phyloP scores from a whole-genome alignment of 208 protist genomes.

The Lotmaria passim region DNA sequence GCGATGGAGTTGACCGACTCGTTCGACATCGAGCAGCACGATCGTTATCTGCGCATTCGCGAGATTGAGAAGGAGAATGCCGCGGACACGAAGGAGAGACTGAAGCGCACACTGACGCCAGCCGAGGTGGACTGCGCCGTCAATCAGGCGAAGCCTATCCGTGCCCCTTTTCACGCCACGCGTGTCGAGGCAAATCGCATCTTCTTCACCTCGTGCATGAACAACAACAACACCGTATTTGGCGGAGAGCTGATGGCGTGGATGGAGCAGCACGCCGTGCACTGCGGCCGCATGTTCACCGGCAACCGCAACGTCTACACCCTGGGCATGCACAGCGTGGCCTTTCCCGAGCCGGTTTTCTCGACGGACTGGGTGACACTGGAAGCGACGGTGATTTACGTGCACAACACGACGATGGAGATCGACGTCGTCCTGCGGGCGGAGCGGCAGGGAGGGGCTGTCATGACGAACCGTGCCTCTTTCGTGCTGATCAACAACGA shows the following conservation, averaged over 20 bases:
- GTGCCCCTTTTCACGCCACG: constrained; percentile 62
- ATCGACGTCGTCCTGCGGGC: constrained; percentile 80
- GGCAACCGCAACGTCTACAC: constrained; percentile 88
- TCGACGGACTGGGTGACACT: constrained; percentile 88
- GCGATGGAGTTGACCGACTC: constrained; percentile 75
- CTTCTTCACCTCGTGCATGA: constrained; percentile 87
- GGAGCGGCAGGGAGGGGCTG: constrained; percentile 53
- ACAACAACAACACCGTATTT: constrained; percentile 94
- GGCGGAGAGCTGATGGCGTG: constrained; percentile 91
- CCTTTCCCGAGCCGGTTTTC: constrained; percentile 85
- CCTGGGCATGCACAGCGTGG: constrained; percentile 90
- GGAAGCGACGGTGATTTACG: constrained; percentile 85
- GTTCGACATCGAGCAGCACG: constrained; percentile 64
- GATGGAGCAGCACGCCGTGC: constrained; percentile 91
- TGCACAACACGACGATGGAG: constrained; percentile 92
- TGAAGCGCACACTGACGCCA: constrained; percentile 34
- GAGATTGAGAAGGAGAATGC: constrained; percentile 45
- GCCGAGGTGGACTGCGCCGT: constrained; percentile 66
- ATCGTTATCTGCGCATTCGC: constrained; percentile 67
- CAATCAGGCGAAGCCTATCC: constrained; percentile 61
- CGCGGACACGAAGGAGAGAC: constrained; percentile 17
- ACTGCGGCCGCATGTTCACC: constrained; percentile 90
- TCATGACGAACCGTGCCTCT: constrained; percentile 85
- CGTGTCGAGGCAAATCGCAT: constrained; percentile 75
- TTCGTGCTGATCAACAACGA: constrained; percentile 88